phyloP scores from a whole-genome alignment of 192 early-diverging fungal species.

The Neocallimastix lanati region DNA sequence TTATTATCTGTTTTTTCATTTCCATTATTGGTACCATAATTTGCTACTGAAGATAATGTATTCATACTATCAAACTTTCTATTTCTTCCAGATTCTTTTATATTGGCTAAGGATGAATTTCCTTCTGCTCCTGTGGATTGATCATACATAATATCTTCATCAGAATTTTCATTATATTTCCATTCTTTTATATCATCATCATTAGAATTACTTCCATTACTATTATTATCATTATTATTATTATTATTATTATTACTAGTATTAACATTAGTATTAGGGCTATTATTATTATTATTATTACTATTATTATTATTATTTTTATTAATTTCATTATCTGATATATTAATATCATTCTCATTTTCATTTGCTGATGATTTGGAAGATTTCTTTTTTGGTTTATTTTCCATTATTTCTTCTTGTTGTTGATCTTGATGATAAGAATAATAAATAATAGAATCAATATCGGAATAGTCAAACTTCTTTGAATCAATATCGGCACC shows the following conservation, averaged over 20 bases:
- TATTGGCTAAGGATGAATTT: too few relatives aligned
- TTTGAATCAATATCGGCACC: background rate
- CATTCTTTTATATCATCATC: background rate
- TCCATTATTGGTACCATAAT: background rate
- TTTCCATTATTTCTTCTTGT: slow-evolving; percentile 13
- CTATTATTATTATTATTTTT: too few relatives aligned
- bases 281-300: too few relatives aligned
- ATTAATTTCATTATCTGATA: background rate
- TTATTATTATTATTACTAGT: too few relatives aligned
- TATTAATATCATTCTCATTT: background rate
- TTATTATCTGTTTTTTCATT: background rate
- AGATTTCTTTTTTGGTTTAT: slow-evolving; percentile 10
- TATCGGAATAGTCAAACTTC: background rate
- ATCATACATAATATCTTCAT: background rate
- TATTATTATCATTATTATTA: too few relatives aligned
- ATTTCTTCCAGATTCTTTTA: too few relatives aligned
- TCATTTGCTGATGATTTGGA: slow-evolving; percentile 12
- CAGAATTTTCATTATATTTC: background rate
- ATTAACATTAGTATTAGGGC: too few relatives aligned
- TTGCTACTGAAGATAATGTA: background rate
- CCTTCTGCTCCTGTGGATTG: too few relatives aligned
- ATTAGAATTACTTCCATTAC: background rate
- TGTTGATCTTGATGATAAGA: slow-evolving; percentile 7
- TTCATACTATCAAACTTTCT: background rate
- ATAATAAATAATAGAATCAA: background rate